Base-by-base conservation (phyloP, 225 moss, liverwort and hornwort species). In the Thuidium tamariscinum region DNA sequence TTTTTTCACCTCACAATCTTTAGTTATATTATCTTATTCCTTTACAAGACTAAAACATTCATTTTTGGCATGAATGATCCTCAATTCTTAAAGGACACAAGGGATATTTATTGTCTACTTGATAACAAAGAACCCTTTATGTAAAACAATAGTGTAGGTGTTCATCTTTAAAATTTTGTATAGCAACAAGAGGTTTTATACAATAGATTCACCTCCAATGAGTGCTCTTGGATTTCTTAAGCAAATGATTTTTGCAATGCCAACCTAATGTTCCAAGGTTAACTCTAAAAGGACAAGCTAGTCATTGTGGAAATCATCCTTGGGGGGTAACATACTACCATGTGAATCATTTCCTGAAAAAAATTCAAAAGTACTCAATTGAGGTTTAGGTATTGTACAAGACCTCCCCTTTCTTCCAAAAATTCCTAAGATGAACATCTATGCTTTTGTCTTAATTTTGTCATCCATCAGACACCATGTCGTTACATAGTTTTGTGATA, bases 401-500 rank as follows among this genome's bases (percentile, higher is more conserved):
- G 5, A 25, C 2, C 14, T 69, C 25, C 7, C 8, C 1, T 14
- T 41, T 26, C 3, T 0, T 8, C 2, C 8, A 3, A 26, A 26
- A 69, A 26, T 26, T 41, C 0, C 5, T 8, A 41, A 4, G 26
- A 11, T 69, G 26, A 29, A 46, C 5, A 46, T 29, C 0, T 46
- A 0, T 29, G 2, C 29, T 29, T 71, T 1, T 71, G 1, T 27
- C 29, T 44, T 27, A 19, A 46, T 3, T 44, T 10, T 44, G 10
- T 44, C 71, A 71, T 71, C 27, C 6, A 32, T 73, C 0, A 0
- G 1, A 10, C 2, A 30, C 11, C 0, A 0, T 5, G 0, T 72
- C 1, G 2, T 48, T 48, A 32, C 6, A 0, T 4, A 3, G 1
- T 48, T 19, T 32, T 16, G 17, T 5, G 11, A 41, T 78, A 27